Percentiles rank a stretch among this genome's conserved stretches.
Conservation (phyloP, 2,329 filamentous ascomycete genomes). For the Talaromyces atroroseus region DNA sequence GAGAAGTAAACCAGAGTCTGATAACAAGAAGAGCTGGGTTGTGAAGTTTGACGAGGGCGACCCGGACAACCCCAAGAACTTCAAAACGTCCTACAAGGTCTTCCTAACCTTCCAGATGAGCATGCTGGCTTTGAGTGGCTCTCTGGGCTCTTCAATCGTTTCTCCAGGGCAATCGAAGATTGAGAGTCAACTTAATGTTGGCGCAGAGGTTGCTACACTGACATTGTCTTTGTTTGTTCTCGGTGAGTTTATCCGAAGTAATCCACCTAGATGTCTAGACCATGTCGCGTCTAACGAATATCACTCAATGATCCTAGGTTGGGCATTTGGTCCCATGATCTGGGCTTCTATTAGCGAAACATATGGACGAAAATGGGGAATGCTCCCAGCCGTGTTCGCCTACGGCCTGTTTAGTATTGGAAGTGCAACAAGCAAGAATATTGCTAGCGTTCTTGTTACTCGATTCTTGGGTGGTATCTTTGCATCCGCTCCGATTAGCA, state of each 20-base stretch:
- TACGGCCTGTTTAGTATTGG: constrained; percentile 53
- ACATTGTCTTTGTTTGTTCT: constrained; percentile 3
- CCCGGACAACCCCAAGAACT: constrained; percentile 8
- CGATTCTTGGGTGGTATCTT: constrained; percentile 52
- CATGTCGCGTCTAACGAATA: neutral
- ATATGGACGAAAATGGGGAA: constrained; percentile 45
- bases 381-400: constrained; percentile 45
- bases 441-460: constrained; percentile 50
- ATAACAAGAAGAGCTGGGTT: neutral
- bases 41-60: constrained; percentile 1
- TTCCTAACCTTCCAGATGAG: constrained; percentile 10
- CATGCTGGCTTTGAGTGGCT: constrained; percentile 9
- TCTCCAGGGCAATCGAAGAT: constrained; percentile 3
- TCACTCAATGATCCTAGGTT: constrained; percentile 20
- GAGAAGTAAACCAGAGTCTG: neutral
- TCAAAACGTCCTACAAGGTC: constrained; percentile 1
- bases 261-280: neutral
- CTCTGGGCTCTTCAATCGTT: constrained; percentile 10
- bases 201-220: neutral
- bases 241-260: neutral
- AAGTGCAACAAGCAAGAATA: constrained; percentile 49
- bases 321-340: constrained; percentile 34
- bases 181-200: neutral
- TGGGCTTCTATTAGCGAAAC: constrained; percentile 44
- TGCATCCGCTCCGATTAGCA: constrained; percentile 46